Evolutionary conservation across 2,329 filamentous ascomycete species (phyloP).

Genomic region (Trichoderma pleuroti): DNA sequence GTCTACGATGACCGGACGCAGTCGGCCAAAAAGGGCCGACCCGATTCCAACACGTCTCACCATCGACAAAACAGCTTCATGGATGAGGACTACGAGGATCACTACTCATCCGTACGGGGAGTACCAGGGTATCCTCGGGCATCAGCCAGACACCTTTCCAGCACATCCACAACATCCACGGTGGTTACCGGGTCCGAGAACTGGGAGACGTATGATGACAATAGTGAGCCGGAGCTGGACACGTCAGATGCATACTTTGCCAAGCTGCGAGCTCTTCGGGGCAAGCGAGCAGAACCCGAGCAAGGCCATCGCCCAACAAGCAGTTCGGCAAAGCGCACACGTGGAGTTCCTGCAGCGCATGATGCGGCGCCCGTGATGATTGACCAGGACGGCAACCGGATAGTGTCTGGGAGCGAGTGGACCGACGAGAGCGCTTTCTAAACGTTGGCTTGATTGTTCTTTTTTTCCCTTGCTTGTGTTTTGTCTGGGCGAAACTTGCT

Average conservation of each 20-base stretch:
- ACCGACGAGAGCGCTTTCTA: slow-evolving; percentile 61
- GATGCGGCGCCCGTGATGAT: slow-evolving; percentile 48
- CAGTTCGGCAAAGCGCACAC: slow-evolving; percentile 50
- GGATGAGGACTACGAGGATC: slow-evolving; percentile 31
- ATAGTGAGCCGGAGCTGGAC: slow-evolving; percentile 72
- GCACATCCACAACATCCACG: slow-evolving; percentile 71
- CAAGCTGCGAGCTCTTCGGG: slow-evolving; percentile 64
- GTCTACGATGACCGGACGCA: slow-evolving; percentile 68
- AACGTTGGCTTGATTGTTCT: slow-evolving; percentile 16
- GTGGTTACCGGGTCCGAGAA: slow-evolving; percentile 83
- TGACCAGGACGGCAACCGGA: slow-evolving; percentile 59
- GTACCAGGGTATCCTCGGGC: slow-evolving; percentile 40
- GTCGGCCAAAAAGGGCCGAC: slow-evolving; percentile 34
- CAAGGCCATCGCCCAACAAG: slow-evolving; percentile 40
- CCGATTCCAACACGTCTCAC: slow-evolving; percentile 41
- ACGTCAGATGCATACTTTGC: slow-evolving; percentile 76
- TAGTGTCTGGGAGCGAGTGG: slow-evolving; percentile 64
- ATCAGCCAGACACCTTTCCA: slow-evolving; percentile 58
- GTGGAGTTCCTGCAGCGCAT: slow-evolving; percentile 52
- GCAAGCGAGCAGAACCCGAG: slow-evolving; percentile 60
- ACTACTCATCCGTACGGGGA: slow-evolving; percentile 41
- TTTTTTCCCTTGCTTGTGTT: background rate
- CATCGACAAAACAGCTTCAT: slow-evolving; percentile 31
- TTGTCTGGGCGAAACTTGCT: background rate
- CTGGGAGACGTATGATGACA: slow-evolving; percentile 95